Conservation (phyloP, 83 land plant species). For the Thuja plicata region DNA sequence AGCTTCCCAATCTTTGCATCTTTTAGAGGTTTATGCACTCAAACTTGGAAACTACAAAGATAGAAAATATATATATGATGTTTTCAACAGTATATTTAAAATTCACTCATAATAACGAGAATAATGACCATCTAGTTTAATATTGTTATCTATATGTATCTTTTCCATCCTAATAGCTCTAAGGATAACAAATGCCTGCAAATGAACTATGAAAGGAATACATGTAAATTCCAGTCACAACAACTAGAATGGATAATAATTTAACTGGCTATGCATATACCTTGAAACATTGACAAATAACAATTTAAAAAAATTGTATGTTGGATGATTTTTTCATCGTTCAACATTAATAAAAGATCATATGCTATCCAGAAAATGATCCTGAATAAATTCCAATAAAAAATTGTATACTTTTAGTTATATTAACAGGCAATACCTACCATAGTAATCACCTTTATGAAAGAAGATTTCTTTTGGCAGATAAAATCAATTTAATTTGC, state of each 20-base stretch:
- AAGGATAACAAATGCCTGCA: background rate
- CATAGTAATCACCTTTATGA: background rate
- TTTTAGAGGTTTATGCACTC: background rate
- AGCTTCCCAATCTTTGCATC: background rate
- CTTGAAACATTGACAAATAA: background rate
- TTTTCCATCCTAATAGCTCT: background rate
- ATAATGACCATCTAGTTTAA: background rate
- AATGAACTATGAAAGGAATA: background rate
- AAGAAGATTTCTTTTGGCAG: background rate
- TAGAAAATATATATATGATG: no score
- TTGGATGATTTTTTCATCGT: background rate
- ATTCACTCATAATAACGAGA: background rate
- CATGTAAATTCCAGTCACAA: background rate
- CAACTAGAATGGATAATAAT: background rate
- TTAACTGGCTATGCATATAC: background rate
- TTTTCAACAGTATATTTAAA: background rate
- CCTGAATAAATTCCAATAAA: background rate
- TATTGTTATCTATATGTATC: background rate
- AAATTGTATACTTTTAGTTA: background rate
- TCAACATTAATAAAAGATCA: background rate
- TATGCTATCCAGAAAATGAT: background rate
- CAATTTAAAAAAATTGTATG: no score
- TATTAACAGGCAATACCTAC: background rate
- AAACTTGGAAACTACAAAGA: background rate
- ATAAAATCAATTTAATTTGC: background rate